Evolutionary conservation across 192 early-diverging fungal species (phyloP), one percentile per base, ranked within the genome.

Genomic region (Umbelopsis sp.): DNA sequence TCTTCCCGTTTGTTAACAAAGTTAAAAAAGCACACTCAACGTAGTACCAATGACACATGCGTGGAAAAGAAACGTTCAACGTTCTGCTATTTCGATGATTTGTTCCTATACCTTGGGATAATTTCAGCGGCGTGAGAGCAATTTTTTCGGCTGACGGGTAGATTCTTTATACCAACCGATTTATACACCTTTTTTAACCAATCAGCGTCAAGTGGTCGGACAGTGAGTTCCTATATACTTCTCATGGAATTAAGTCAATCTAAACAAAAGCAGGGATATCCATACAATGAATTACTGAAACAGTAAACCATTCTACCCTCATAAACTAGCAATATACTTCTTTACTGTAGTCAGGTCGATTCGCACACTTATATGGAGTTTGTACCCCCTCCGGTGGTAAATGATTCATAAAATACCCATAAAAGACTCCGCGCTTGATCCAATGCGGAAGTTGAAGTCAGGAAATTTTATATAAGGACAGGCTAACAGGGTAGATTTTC

Each of bases 381-480:
- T 41, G 38, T 41, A 6, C 38, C 7, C 38, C 38, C 38, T 41
- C 38, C 38, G 38, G n/a, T 41, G 38, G 38, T 41, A 6, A 41
- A 11, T 41, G 38, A 41, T 49, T 49, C 17, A 62, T 26, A 62
- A 62, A 34, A 62, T 62, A 62, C 31, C 56, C 56, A 12, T 22
- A 26, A 0, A 62, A 5, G 17, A 62, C 56, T 62, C 56, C 56
- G 56, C 56, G 3, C 2, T 34, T 20, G 56, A 29, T 29, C 31
- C 29, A 62, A 62, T 62, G 56, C 56, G 56, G 56, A 32, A 62
- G 16, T 62, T 62, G 56, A 62, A 62, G 56, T 62, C 17, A 17
- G 16, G 14, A 62, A 62, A 62, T 29, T 62, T 62, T 62, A 62
- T 62, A 62, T 62, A 62, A 62, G 17, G 56, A 12, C 56, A 20